Percentiles rank a stretch among this genome's conserved stretches.
phyloP scores from a whole-genome alignment of 257 asterid genomes.

The Solanum corneliomulleri region DNA sequence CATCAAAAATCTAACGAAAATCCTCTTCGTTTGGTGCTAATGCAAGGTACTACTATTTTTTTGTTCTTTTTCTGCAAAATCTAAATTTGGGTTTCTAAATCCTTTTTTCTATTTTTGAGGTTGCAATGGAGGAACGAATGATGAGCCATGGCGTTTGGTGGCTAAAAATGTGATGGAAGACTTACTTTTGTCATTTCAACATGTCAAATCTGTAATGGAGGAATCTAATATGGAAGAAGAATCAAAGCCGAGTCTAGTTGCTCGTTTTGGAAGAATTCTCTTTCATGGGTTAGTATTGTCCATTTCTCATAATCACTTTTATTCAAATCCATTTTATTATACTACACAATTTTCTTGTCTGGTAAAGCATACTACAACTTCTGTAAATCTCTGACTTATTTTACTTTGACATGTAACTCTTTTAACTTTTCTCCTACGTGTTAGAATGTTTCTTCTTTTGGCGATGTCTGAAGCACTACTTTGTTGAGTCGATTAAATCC shows the following conservation, averaged over 20 bases:
- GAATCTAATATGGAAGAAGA: neutral
- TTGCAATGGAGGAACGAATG: slow-evolving; percentile 1
- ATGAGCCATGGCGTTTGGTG: slow-evolving; percentile 21
- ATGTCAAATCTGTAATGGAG: slow-evolving; percentile 11
- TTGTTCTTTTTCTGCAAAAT: neutral
- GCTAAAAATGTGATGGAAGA: slow-evolving; percentile 28
- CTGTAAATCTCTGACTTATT: neutral
- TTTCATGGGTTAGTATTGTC: slow-evolving; percentile 35
- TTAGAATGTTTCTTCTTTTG: neutral
- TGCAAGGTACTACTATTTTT: neutral
- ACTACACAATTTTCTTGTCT: neutral
- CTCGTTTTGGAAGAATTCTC: slow-evolving; percentile 23
- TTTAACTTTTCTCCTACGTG: neutral
- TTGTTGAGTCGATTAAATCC: neutral
- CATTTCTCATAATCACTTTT: neutral
- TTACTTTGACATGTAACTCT: neutral
- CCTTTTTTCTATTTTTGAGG: neutral
- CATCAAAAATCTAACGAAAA: slow-evolving; percentile 9
- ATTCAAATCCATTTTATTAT: neutral
- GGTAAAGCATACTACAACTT: neutral
- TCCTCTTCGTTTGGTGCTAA: slow-evolving; percentile 17
- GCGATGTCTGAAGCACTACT: neutral
- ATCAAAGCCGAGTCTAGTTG: slow-evolving; percentile 25
- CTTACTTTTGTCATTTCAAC: slow-evolving; percentile 20
- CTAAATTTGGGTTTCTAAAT: neutral